Evolutionary conservation across 495 filamentous ascomycete genomes (phyloP).

Genomic region (Hyaloscypha finlandica): DNA sequence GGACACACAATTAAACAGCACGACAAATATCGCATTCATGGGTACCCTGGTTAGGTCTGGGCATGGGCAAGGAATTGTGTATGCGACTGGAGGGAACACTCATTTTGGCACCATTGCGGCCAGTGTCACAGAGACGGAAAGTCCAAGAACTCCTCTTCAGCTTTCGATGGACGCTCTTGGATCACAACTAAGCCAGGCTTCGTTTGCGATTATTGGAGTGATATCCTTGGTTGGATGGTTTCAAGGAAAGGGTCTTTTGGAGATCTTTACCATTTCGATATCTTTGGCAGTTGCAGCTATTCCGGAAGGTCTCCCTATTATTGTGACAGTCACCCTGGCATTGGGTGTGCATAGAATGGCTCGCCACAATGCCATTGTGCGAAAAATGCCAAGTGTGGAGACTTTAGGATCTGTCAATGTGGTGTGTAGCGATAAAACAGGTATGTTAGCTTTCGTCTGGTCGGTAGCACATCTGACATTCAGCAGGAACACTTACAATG

Average conservation of each 20-base stretch:
- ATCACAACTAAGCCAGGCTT: conserved; percentile 91
- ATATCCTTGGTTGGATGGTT: conserved; percentile 88
- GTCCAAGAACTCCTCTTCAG: conserved; percentile 89
- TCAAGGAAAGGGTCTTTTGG: conserved; percentile 84
- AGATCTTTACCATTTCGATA: conserved; percentile 97
- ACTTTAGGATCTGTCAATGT: conserved; percentile 98
- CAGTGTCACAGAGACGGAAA: conserved; percentile 90
- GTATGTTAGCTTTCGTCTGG: conserved; percentile 37
- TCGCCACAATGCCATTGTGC: conserved; percentile 87
- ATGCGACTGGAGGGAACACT: conserved; percentile 87
- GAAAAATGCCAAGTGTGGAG: conserved; percentile 93
- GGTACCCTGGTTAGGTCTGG: conserved; percentile 94
- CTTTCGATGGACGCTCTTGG: conserved; percentile 96
- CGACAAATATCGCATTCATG: conserved; percentile 93
- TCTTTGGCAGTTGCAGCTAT: conserved; percentile 96
- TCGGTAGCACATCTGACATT: conserved; percentile 9
- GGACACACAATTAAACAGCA: conserved; percentile 52
- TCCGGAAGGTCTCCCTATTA: conserved; percentile 95
- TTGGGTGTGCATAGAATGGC: conserved; percentile 96
- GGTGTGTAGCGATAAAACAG: conserved; percentile 97
- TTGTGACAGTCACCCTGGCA: conserved; percentile 95
- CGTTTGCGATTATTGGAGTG: conserved; percentile 89
- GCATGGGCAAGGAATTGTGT: conserved; percentile 94
- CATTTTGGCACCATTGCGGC: conserved; percentile 97
- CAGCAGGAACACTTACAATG: conserved; percentile 75